Conservation (phyloP, 345 rosid genomes). For the Populus ilicifolia region DNA sequence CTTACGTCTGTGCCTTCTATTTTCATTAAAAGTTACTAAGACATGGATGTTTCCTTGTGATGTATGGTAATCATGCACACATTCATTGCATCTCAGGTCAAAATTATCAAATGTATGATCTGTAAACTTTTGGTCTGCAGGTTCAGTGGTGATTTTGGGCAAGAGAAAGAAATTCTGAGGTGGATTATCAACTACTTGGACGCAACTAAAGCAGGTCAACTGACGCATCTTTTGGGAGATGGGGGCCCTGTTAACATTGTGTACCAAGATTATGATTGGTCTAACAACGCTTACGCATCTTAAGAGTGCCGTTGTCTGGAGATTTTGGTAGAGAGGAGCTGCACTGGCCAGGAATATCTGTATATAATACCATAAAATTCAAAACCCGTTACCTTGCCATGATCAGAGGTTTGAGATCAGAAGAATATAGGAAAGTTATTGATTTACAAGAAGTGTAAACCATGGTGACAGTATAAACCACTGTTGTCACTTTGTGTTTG, state of each 20-base stretch:
- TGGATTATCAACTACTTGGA: conserved; percentile 75
- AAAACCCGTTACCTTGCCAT: neutral
- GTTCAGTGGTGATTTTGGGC: conserved; percentile 66
- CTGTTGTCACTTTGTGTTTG: neutral
- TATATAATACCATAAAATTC: conserved; percentile 5
- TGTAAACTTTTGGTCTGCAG: conserved; percentile 32
- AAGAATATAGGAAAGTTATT: neutral
- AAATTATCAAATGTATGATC: neutral
- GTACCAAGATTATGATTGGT: conserved; percentile 79
- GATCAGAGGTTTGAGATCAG: neutral
- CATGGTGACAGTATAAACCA: no score
- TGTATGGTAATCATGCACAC: neutral
- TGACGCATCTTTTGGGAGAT: conserved; percentile 66
- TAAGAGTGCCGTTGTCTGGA: neutral
- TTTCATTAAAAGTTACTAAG: neutral
- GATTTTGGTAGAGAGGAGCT: neutral
- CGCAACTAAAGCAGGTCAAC: conserved; percentile 60
- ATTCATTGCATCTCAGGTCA: neutral
- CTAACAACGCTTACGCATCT: conserved; percentile 42
- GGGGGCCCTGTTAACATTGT: conserved; percentile 57
- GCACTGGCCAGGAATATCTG: neutral
- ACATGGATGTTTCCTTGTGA: neutral
- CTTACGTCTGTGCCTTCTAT: neutral
- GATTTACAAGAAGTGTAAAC: neutral
- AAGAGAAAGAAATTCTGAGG: conserved; percentile 60